Percentiles rank a stretch among this genome's conserved stretches.
Conservation (phyloP, 306 rosid species). For the Cucumis cinereus region DNA sequence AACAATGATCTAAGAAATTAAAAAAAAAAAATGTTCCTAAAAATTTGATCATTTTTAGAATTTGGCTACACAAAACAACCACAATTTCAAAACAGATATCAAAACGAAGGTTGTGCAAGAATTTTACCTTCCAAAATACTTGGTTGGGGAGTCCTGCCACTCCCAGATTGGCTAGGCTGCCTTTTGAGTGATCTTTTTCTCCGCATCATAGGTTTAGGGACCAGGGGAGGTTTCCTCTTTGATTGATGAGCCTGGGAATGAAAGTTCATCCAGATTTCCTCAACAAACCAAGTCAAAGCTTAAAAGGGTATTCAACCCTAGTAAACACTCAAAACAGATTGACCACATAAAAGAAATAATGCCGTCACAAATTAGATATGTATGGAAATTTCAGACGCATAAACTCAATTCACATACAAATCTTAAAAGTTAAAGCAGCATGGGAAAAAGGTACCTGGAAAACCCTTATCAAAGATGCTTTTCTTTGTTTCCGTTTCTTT, state of each 20-base stretch:
- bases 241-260: slow-evolving; percentile 34
- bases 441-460: slow-evolving; percentile 41
- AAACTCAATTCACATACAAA: not conserved
- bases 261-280: slow-evolving; percentile 1
- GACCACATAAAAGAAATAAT: not conserved
- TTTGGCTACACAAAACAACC: not conserved
- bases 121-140: slow-evolving; percentile 40
- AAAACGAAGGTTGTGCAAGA: not conserved
- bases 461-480: slow-evolving; percentile 32
- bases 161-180: slow-evolving; percentile 40
- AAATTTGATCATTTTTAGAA: no score
- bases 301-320: not conserved
- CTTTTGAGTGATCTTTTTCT: slow-evolving; percentile 59
- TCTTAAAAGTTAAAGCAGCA: not conserved
- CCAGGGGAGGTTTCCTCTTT: slow-evolving; percentile 32
- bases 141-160: slow-evolving; percentile 36
- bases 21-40: no score
- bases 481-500: slow-evolving; percentile 51
- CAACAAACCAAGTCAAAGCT: not conserved
- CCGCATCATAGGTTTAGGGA: slow-evolving; percentile 35
- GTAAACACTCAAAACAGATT: not conserved
- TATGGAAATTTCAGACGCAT: not conserved
- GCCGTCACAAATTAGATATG: not conserved
- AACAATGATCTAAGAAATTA: no score
- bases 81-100: not conserved